Base-by-base conservation (phyloP, 192 early-diverging fungal species). In the Linnemannia hyalina region DNA sequence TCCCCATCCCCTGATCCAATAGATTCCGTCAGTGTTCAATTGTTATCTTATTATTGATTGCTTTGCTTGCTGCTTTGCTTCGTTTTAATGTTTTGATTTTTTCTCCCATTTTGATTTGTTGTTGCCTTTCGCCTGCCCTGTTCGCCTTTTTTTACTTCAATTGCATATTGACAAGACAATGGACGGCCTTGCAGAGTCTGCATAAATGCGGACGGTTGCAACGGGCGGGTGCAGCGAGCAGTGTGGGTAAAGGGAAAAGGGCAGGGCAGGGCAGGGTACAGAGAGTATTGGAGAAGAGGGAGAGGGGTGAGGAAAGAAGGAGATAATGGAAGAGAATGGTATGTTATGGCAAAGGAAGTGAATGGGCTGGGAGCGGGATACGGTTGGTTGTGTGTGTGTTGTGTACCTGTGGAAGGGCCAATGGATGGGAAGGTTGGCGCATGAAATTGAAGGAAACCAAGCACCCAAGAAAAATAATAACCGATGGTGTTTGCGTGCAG, bases 191-290 rank as follows among this genome's bases (percentile, higher is more conserved):
- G 60, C 60, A 65, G 60, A 65, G 60, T 65, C 26, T 65, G 60
- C 60, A 65, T 65, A 65, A 65, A 65, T 65, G 60, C 60, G 60
- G 29, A 65, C 60, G 60, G 60, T 65, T 65, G 60, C 60, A 65
- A 65, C 60, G 60, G 60, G 60, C 60, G 60, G 60, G 60, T 65
- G 60, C 60, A 65, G 60, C n/a, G 8, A 65, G 26, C 8, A 26
- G 7, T 60, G 60, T 65, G 26, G n/a, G 29, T 65, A 52, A 22
- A 52, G 20, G 18, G 18, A 4, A 20, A 52, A 22, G 49, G 49
- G 60, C 11, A 32, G 60, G 13, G 60, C 55, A 57, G 23, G 54
- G 18, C 55, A 57, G 57, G 57, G 57, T 60, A 29, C 57, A 60
- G n/a, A n/a, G 9, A 29, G 60, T 65, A 4, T 65, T 65, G 60